Base-by-base conservation (phyloP, 2,329 filamentous ascomycete species). In the Thelonectria rubi region DNA sequence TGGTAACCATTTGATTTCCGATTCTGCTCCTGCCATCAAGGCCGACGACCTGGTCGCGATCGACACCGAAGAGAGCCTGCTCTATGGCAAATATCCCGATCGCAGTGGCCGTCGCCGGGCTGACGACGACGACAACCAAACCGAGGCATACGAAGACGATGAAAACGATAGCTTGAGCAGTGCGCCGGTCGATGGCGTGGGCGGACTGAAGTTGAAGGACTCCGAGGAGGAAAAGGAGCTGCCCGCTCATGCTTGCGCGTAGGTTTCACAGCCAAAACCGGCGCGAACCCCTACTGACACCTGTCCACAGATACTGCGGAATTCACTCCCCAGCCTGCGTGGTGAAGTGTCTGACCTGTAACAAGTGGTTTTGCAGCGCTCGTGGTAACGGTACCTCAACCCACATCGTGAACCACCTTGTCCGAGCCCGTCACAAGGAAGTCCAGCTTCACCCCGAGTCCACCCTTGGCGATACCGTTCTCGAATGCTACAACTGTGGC, bases 401-500 rank as follows among this genome's bases (percentile, higher is more conserved):
- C 34, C 95, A 99, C 76, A 98, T 99, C 71, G 93, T 99, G 80
- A 98, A 98, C 77, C 95, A 99, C 75, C 88, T 99, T 34, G 95
- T 99, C 63, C 91, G 96, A 73, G 94, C 96, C 66, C 91, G 95
- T 66, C 95, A 99, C 82, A 99, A 98, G 83, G 96, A 99, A 81
- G 95, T 99, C 55, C 94, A 97, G 78, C 88, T 99, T 57, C 95
- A 99, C 76, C 94, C 95, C 8, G 89, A 90, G 69, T 98, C 95
- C 17, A 90, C 93, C 8, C 88, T 99, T 11, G 95, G 95, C 66
- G 96, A 99, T 75, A 99, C 95, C 1, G 92, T 96, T 39, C 86
- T 99, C 65, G 95, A 99, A 81, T 99, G 95, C 81, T 99, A 99
- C 82, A 98, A 97, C 80, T 99, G 95, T 78, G 95, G 94, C 48